phyloP scores from a whole-genome alignment of 371 early-diverging fungal species.

The Syncephalastrum racemosum region DNA sequence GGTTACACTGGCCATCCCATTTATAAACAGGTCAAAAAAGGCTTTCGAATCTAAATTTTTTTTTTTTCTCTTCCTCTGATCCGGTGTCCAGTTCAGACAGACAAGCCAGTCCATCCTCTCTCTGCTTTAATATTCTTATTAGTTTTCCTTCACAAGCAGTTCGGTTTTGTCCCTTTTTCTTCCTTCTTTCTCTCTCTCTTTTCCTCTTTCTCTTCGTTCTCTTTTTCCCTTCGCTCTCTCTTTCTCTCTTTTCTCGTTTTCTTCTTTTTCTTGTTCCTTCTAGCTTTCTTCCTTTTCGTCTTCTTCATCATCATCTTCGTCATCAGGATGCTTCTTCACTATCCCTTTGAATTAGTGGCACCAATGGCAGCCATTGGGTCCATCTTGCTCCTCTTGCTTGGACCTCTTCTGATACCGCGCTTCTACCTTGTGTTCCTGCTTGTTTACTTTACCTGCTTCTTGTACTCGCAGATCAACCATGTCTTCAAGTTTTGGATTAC shows the following conservation, averaged over 20 bases:
- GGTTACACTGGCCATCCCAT: slow-evolving; percentile 1
- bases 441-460: slow-evolving; percentile 48
- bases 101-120: slow-evolving; percentile 7
- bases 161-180: slow-evolving; percentile 12
- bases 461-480: slow-evolving; percentile 56
- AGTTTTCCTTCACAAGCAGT: slow-evolving; percentile 8
- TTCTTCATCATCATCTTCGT: neutral
- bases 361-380: slow-evolving; percentile 54
- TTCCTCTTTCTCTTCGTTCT: slow-evolving; percentile 10
- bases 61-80: slow-evolving; percentile 8
- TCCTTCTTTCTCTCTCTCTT: slow-evolving; percentile 6
- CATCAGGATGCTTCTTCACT: slow-evolving; percentile 25
- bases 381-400: slow-evolving; percentile 45
- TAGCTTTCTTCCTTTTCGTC: slow-evolving; percentile 11
- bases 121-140: slow-evolving; percentile 3
- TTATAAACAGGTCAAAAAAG: slow-evolving; percentile 8
- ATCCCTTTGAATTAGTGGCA: slow-evolving; percentile 54
- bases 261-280: slow-evolving; percentile 11
- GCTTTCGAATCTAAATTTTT: slow-evolving; percentile 2
- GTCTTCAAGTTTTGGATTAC: slow-evolving; percentile 55
- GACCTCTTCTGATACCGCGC: slow-evolving; percentile 55
- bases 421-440: slow-evolving; percentile 50
- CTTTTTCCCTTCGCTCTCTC: slow-evolving; percentile 7
- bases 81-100: neutral
- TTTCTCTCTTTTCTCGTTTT: slow-evolving; percentile 3